These are phyloP conservation scores for Nicotiana knightiana DNA, from an alignment of 257 asterid species.

Conservation along the genomic window DNA sequence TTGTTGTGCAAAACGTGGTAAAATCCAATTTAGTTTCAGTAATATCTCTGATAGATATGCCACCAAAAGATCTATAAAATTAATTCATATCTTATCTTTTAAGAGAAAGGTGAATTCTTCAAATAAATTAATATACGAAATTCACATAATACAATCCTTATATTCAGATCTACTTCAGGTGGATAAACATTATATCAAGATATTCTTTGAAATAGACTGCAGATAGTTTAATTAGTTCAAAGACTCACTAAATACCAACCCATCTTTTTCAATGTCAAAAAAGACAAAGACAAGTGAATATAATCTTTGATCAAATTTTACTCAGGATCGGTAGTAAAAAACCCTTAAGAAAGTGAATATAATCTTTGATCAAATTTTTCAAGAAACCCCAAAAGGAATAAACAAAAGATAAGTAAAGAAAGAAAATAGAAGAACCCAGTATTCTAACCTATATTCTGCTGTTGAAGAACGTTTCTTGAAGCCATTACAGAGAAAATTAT, in stretches of 20 bases:
- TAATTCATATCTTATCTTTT: neutral
- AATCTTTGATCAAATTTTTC: neutral
- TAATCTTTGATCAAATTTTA: no score
- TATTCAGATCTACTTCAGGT: neutral
- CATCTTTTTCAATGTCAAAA: no score
- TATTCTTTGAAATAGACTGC: no score
- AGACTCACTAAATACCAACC: neutral
- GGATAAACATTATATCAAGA: neutral
- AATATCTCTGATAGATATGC: neutral
- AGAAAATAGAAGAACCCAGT: constrained; percentile 1
- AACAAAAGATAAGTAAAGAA: neutral
- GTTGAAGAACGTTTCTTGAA: constrained; percentile 50
- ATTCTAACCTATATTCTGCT: constrained; percentile 51
- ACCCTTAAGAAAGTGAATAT: neutral
- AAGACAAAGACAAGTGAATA: no score
- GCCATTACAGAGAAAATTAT: constrained; percentile 37
- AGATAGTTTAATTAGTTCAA: neutral
- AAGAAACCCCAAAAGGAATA: neutral
- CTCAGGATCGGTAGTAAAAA: neutral
- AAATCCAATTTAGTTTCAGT: neutral
- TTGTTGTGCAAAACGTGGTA: no score
- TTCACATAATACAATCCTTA: neutral
- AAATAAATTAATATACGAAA: neutral
- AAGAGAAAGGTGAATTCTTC: neutral
- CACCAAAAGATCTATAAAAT: neutral